Base-by-base conservation (phyloP, 495 filamentous ascomycete genomes). In the Talaromyces ruber region DNA sequence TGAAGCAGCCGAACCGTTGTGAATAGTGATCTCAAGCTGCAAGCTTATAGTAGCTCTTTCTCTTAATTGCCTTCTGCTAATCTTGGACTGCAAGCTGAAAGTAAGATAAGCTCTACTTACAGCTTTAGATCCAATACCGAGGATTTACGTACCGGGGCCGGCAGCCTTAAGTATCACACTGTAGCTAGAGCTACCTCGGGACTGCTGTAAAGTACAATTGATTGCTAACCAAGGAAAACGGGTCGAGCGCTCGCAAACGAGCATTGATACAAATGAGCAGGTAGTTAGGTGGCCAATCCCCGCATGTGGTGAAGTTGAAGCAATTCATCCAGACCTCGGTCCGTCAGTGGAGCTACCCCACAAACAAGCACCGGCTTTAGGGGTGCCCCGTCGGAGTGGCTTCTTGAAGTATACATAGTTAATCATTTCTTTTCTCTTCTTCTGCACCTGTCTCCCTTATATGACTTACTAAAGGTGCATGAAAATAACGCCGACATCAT, bases 401-500 rank as follows among this genome's bases (percentile, higher is more conserved):
- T 53, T 37, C 34, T 37, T 37, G 12, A 37, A 37, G 39, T 45
- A 45, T 47, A 47, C 18, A 21, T 47, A 21, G 39, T n/a, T 47
- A 6, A 21, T n/a, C 18, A 51, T 53, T 14, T 50, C 21, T 14
- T 12, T 28, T 28, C 24, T 53, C 22, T 51, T 26, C 8, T 18
- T 52, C 24, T 28, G 14, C 16, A 43, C 14, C 39, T 43, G 6
- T 47, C 12, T n/a, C 4, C 12, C 12, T 21, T 4, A 39, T 39
- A 29, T 14, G 4, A 39, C 18, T 47, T 4, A 2, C 18, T 7
- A 47, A 3, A 21, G n/a, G n/a, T 21, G n/a, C 18, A 47, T 11
- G 43, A 47, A 21, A 8, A 47, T 7, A 47, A 57, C 11, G 34
- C 7, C 25, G 28, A 30, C 24, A 60, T 11, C 14, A 78, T 78